Percentiles rank a stretch among this genome's conserved stretches.
These are phyloP conservation scores for Hypoxylon sp. DNA, from an alignment of 2,329 filamentous ascomycete genomes.

Conservation along the genomic window DNA sequence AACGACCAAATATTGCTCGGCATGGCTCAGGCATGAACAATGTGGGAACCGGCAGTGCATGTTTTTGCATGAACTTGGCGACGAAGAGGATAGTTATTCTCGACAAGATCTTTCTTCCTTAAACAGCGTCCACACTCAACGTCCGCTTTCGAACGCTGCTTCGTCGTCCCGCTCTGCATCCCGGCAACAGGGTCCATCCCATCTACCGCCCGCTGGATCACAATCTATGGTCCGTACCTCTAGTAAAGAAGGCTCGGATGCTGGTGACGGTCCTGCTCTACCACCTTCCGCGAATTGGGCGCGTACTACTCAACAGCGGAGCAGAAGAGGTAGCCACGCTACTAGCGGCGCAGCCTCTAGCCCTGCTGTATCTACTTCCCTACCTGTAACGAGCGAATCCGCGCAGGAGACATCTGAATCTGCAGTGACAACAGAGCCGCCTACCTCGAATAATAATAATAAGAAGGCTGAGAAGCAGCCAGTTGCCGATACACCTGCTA, in stretches of 20 bases:
- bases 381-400: conserved; percentile 68
- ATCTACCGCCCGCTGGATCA: conserved; percentile 58
- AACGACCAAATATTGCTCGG: conserved; percentile 98
- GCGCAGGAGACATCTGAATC: conserved; percentile 61
- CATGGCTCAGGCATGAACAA: conserved; percentile 92
- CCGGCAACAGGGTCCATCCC: conserved; percentile 64
- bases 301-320: conserved; percentile 75
- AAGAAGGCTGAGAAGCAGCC: conserved; percentile 52
- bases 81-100: conserved; percentile 97
- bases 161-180: conserved; percentile 69
- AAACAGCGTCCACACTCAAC: conserved; percentile 88
- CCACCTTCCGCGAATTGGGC: conserved; percentile 97
- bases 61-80: conserved; percentile 98
- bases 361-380: conserved; percentile 76
- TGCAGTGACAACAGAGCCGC: conserved; percentile 54
- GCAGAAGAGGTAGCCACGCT: conserved; percentile 81
- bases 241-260: conserved; percentile 83
- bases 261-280: conserved; percentile 88
- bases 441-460: conserved; percentile 44
- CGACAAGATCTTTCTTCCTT: conserved; percentile 94
- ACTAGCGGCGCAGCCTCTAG: conserved; percentile 87
- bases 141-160: conserved; percentile 69
- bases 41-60: conserved; percentile 98
- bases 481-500: conserved; percentile 34
- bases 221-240: conserved; percentile 80